A percentile compares a stretch with the other conserved stretches of the same genome.
Evolutionary conservation across 176 grass and related monocot genomes (phyloP).

Genomic region (sorghum (Sorghum bicolor)): DNA sequence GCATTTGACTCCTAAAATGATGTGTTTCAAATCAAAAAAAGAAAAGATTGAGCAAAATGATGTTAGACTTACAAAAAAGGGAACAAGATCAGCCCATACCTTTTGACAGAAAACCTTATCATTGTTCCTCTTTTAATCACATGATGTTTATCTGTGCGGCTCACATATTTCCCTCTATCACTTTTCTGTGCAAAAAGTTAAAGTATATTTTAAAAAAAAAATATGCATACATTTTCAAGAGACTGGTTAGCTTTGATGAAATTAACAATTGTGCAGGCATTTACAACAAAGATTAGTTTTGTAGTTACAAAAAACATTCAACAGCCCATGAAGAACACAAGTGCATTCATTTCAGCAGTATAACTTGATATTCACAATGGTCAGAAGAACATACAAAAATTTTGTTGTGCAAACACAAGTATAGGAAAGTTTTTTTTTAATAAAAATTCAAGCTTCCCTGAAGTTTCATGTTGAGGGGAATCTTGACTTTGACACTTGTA

Average conservation of each 20-base stretch:
- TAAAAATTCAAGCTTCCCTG: not conserved
- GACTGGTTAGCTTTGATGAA: constrained; percentile 7
- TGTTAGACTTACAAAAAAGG: constrained; percentile 15
- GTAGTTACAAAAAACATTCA: not conserved
- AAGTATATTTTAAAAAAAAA: not conserved
- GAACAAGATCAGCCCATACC: constrained; percentile 46
- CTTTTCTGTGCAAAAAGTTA: constrained; percentile 40
- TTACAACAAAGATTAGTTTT: constrained; percentile 10
- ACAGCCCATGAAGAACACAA: not conserved
- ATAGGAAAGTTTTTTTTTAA: not conserved
- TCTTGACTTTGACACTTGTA: not conserved
- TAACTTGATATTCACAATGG: not conserved
- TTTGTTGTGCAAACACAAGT: not conserved
- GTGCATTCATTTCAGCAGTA: not conserved
- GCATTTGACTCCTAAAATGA: constrained; percentile 9
- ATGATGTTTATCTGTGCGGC: constrained; percentile 50
- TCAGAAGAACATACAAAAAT: not conserved
- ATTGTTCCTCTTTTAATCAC: constrained; percentile 69
- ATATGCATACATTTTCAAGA: not conserved
- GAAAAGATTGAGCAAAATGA: not conserved
- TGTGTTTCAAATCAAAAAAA: not conserved
- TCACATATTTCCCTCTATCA: constrained; percentile 56
- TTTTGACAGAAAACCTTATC: constrained; percentile 86
- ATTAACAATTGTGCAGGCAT: not conserved
- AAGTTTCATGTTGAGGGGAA: not conserved